A percentile compares a stretch with the other conserved stretches of the same genome.
phyloP scores from a whole-genome alignment of 1,284 basidiomycete species.

The Rhodotorula mucilaginosa region DNA sequence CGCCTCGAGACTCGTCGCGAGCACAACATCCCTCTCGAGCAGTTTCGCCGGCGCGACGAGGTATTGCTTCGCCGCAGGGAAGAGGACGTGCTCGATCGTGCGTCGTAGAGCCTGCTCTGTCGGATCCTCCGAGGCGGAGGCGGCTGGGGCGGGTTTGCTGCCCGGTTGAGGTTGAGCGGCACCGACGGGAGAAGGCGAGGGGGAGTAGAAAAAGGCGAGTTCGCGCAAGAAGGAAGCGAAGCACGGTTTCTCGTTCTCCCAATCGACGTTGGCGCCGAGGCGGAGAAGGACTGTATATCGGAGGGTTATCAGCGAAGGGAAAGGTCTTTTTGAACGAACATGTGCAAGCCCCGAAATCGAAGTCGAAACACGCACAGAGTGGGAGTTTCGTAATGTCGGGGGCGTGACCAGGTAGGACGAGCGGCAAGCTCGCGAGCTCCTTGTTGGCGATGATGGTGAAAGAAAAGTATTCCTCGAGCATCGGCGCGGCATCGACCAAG shows the following conservation, averaged over 20 bases:
- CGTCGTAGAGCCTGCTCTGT: conserved; percentile 57
- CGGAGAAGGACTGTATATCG: conserved; percentile 43
- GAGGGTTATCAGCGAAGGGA: neutral
- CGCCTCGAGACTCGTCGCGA: conserved; percentile 81
- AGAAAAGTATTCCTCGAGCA: conserved; percentile 92
- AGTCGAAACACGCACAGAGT: conserved; percentile 50
- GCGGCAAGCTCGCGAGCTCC: conserved; percentile 69
- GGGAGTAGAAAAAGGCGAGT: conserved; percentile 84
- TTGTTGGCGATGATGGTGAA: conserved; percentile 66
- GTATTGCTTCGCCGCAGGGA: conserved; percentile 75
- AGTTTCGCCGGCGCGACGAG: conserved; percentile 66
- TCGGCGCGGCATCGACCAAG: conserved; percentile 61
- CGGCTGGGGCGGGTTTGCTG: neutral
- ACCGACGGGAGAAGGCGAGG: conserved; percentile 53
- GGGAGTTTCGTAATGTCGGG: conserved; percentile 84
- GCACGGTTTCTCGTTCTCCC: conserved; percentile 79
- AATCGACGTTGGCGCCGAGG: conserved; percentile 66
- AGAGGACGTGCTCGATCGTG: conserved; percentile 84
- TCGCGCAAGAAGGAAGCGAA: conserved; percentile 83
- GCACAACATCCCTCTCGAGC: conserved; percentile 71
- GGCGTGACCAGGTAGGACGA: conserved; percentile 77
- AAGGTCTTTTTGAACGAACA: no score
- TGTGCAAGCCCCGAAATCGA: neutral
- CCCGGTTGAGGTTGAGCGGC: neutral
- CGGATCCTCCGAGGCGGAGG: neutral